Evolutionary conservation across 2,329 filamentous ascomycete species (phyloP).

Genomic region (Arthrinium phaeospermum): DNA sequence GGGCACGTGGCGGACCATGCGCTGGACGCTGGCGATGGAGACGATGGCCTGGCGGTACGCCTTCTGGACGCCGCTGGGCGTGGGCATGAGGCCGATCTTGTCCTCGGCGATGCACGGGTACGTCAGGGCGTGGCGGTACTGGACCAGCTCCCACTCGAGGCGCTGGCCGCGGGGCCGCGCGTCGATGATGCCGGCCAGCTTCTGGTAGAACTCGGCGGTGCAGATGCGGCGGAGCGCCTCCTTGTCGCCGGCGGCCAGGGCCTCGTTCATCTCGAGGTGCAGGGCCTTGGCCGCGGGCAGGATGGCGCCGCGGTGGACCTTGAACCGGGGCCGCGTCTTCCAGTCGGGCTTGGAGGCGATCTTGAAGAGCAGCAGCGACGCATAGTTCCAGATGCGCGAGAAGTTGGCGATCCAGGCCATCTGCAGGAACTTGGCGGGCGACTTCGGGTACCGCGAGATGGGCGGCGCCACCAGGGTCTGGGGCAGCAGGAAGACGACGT

Average conservation of each 20-base stretch:
- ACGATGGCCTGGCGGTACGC: conserved; percentile 66
- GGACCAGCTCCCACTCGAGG: conserved; percentile 60
- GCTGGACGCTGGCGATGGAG: conserved; percentile 62
- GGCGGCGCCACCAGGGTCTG: conserved; percentile 37
- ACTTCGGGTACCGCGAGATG: conserved; percentile 34
- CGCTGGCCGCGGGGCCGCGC: conserved; percentile 52
- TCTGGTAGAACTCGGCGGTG: conserved; percentile 54
- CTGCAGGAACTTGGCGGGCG: conserved; percentile 31
- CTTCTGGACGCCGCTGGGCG: conserved; percentile 43
- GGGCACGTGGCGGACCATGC: conserved; percentile 52
- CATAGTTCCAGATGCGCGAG: conserved; percentile 42
- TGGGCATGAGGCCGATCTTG: conserved; percentile 54
- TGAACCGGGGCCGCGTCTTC: conserved; percentile 49
- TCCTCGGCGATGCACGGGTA: conserved; percentile 61
- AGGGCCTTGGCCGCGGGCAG: conserved; percentile 61
- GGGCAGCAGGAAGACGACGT: conserved; percentile 20
- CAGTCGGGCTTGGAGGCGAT: conserved; percentile 52
- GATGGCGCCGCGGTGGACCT: conserved; percentile 48
- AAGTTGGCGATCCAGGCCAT: conserved; percentile 36
- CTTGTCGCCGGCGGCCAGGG: conserved; percentile 64
- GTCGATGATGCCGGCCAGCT: conserved; percentile 60
- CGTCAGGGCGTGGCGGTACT: conserved; percentile 48
- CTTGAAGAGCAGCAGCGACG: conserved; percentile 45
- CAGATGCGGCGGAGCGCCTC: conserved; percentile 58
- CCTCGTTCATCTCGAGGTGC: conserved; percentile 66